A percentile compares a stretch with the other conserved stretches of the same genome.
phyloP scores from a whole-genome alignment of 2,329 filamentous ascomycete genomes.

The Septoria petroselini region DNA sequence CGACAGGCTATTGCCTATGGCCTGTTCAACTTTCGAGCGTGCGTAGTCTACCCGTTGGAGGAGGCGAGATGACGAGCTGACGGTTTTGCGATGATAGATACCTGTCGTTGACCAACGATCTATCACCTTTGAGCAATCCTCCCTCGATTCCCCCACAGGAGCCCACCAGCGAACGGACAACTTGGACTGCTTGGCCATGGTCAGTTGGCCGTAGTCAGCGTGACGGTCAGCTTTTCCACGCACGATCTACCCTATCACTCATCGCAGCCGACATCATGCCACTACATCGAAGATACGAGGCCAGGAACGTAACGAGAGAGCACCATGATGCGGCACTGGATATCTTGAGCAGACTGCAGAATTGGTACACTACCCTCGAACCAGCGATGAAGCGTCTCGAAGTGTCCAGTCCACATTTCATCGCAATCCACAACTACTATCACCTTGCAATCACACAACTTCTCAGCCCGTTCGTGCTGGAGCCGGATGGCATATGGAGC shows the following conservation, averaged over 20 bases:
- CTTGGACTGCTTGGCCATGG: not conserved
- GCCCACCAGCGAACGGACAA: not conserved
- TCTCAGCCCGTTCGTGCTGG: not conserved
- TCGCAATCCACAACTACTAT: conserved; percentile 3
- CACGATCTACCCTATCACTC: not conserved
- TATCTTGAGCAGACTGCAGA: not conserved
- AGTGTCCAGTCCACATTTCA: not conserved
- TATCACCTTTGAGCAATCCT: not conserved
- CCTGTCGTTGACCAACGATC: conserved; percentile 1
- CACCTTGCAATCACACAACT: not conserved
- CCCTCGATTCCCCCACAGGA: not conserved
- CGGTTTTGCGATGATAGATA: not conserved
- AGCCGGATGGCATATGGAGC: not conserved
- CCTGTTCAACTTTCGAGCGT: conserved; percentile 1
- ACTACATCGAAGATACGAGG: conserved; percentile 1
- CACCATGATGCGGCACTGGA: conserved; percentile 1
- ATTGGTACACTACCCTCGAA: not conserved
- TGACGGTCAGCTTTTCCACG: not conserved
- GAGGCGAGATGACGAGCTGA: not conserved
- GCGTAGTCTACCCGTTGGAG: not conserved
- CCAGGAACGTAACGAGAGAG: not conserved
- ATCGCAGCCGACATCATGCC: conserved; percentile 2
- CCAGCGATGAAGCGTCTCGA: not conserved
- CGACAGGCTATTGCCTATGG: conserved; percentile 1
- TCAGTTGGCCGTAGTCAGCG: not conserved